A percentile compares a stretch with the other conserved stretches of the same genome.
phyloP scores from a whole-genome alignment of 2,329 filamentous ascomycete genomes.

The Aureobasidium sp. region DNA sequence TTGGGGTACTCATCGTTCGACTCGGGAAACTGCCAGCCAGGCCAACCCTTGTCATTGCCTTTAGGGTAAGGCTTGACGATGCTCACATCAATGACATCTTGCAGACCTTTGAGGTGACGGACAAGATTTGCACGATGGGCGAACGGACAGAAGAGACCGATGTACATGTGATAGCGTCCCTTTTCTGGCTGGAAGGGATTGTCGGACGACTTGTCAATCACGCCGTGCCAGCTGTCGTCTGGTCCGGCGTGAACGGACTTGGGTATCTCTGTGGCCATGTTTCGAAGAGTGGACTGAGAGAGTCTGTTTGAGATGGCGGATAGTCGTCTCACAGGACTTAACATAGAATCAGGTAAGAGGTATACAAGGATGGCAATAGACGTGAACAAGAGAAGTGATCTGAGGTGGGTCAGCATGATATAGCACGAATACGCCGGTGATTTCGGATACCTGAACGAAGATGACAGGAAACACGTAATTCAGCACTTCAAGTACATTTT shows the following conservation, averaged over 20 bases:
- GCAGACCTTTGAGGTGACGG: slow-evolving; percentile 52
- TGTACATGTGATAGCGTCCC: slow-evolving; percentile 50
- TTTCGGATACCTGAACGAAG: background rate
- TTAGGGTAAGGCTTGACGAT: slow-evolving; percentile 62
- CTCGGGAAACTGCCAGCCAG: slow-evolving; percentile 54
- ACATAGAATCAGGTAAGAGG: background rate
- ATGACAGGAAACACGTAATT: background rate
- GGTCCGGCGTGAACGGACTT: slow-evolving; percentile 27
- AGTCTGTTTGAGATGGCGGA: background rate
- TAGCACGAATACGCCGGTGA: background rate
- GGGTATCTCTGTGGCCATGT: slow-evolving; percentile 16
- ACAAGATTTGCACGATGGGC: slow-evolving; percentile 55
- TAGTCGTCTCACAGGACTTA: background rate
- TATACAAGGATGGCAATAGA: background rate
- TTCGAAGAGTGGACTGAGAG: background rate
- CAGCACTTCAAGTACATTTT: background rate
- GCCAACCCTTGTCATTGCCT: slow-evolving; percentile 56
- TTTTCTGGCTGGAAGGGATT: slow-evolving; percentile 45
- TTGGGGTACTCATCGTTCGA: slow-evolving; percentile 49
- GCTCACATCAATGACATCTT: slow-evolving; percentile 48
- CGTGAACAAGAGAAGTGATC: background rate
- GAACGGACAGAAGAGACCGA: slow-evolving; percentile 59
- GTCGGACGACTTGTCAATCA: slow-evolving; percentile 35
- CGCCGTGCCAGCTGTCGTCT: slow-evolving; percentile 46
- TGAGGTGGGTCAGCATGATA: background rate